These are phyloP conservation scores for Lactarius quietus DNA, from an alignment of 768 basidiomycete genomes.

Conservation along the genomic window DNA sequence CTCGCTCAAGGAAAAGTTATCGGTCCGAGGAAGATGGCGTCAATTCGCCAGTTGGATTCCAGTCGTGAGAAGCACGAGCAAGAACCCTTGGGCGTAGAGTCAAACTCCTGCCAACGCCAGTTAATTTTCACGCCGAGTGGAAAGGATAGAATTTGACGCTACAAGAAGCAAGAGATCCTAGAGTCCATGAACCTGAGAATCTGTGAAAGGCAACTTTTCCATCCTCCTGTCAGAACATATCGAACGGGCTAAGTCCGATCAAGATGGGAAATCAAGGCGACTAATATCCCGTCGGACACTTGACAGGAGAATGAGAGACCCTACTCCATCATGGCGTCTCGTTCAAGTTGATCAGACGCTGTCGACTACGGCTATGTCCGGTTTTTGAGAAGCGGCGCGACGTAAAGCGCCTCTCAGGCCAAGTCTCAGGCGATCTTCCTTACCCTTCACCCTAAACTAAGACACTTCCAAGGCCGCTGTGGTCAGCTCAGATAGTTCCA, in stretches of 20 bases:
- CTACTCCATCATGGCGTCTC: not conserved
- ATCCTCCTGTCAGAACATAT: not conserved
- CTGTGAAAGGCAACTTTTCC: not conserved
- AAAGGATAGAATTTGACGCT: not conserved
- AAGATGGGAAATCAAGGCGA: not conserved
- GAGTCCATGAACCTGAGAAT: not conserved
- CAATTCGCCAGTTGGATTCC: not conserved
- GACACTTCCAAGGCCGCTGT: not conserved
- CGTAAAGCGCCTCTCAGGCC: not conserved
- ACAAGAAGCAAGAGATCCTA: not conserved
- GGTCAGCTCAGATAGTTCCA: not conserved
- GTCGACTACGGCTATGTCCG: constrained; percentile 18
- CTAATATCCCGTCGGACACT: not conserved
- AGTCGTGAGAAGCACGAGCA: not conserved
- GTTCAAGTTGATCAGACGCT: not conserved
- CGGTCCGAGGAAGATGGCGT: not conserved
- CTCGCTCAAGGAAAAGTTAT: not conserved
- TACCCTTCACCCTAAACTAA: not conserved
- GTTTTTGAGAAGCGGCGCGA: constrained; percentile 8
- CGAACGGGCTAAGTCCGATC: not conserved
- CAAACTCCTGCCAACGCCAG: not conserved
- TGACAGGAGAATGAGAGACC: too few relatives aligned
- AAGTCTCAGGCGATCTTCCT: not conserved
- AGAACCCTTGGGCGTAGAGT: not conserved
- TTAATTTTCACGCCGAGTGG: not conserved